These are phyloP conservation scores for Spergularia azorica DNA, from an alignment of 179 eudicot species.

Conservation along the genomic window DNA sequence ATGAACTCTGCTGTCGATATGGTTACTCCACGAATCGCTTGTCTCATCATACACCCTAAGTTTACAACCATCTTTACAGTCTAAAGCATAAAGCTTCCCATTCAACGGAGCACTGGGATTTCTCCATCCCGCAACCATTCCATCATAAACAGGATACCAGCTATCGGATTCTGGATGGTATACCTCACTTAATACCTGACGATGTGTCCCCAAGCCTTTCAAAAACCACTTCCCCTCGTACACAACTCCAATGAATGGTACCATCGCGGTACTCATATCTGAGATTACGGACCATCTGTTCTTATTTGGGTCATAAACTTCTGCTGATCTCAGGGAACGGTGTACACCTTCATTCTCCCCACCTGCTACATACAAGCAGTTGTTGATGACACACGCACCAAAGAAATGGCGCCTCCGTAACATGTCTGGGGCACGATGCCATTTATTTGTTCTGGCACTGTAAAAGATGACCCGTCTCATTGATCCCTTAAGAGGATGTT, in stretches of 20 bases:
- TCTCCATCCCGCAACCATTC: constrained; percentile 90
- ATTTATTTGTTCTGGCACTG: constrained; percentile 81
- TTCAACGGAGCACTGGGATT: constrained; percentile 70
- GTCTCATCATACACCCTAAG: constrained; percentile 75
- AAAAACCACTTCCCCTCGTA: constrained; percentile 86
- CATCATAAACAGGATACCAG: constrained; percentile 69
- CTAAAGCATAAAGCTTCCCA: constrained; percentile 75
- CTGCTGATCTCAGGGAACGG: constrained; percentile 75
- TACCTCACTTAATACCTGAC: constrained; percentile 78
- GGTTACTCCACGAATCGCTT: constrained; percentile 74
- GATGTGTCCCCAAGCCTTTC: constrained; percentile 80
- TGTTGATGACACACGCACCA: constrained; percentile 89
- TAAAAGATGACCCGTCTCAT: constrained; percentile 88
- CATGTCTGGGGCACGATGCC: constrained; percentile 97
- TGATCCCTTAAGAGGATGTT: constrained; percentile 87
- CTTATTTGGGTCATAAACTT: constrained; percentile 85
- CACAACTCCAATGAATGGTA: constrained; percentile 83
- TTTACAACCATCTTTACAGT: constrained; percentile 92
- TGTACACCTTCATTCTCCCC: constrained; percentile 81
- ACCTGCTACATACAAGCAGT: constrained; percentile 93
- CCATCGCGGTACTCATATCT: constrained; percentile 90
- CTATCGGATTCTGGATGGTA: constrained; percentile 69
- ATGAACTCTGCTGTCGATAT: constrained; percentile 74
- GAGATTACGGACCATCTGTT: constrained; percentile 78
- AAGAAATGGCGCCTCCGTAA: constrained; percentile 77